Evolutionary conservation across 176 grass and related monocot species (phyloP), one percentile per base, ranked within the genome.

Genomic region (Puya raimondii): DNA sequence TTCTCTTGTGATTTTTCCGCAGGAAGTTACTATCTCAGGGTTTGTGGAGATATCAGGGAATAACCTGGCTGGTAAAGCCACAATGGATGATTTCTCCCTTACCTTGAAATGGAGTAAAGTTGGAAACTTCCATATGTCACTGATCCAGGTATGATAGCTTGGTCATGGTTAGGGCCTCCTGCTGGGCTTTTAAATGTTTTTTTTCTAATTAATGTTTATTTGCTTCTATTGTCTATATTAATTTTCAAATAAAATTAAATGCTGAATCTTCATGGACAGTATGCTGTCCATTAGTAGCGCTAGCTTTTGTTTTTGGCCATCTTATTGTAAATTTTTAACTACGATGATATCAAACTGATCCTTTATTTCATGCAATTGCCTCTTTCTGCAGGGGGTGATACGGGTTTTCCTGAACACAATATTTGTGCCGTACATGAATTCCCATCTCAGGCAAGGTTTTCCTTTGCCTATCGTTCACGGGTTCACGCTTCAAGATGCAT

Each of bases 401-500:
- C 81, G 78, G 23, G 70, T 79, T 61, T 77, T 97, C 26, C 74
- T 97, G 66, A 92, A 88, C 86, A 72, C 10, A 1, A 67, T 92
- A 74, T 88, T 91, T 59, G 76, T 97, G 47, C 94, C 94, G 20
- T 97, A 90, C 65, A 69, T 92, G 65, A 97, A 97, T 59, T 77
- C 73, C 3, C 91, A 90, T 78, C 79, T 92, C 16, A 66, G 49
- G 52, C 59, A 72, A 69, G 86, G 94, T 50, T 90, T 97, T 67
- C 84, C 68, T 33, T 77, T 97, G 68, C 94, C 89, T 0, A 87
- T 92, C 50, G 83, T 92, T 65, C 68, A 85, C 63, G 94, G 82
- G 3, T 97, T 92, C 76, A 74, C 78, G 18, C 74, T 97, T 50
- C 83, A 58, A 70, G 82, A 87, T 84, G 89, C 86, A 63, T 84